Base-by-base conservation (phyloP, 208 protist genomes). In the Lotmaria passim region DNA sequence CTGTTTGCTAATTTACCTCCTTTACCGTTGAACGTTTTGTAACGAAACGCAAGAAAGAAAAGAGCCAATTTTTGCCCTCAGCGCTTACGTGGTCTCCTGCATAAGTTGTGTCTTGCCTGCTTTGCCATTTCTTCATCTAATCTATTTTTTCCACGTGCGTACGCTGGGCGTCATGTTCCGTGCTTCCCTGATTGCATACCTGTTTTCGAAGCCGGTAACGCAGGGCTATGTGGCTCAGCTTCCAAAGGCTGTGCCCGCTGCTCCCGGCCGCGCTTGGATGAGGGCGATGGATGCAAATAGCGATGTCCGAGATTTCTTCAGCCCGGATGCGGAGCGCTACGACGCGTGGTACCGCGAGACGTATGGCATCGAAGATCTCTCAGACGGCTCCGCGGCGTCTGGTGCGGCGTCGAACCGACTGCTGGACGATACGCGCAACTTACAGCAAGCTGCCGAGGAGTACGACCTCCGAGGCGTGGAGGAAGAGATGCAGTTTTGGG, bases 161-260 rank as follows among this genome's bases (percentile, higher is more conserved):
- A n/a, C 11, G 2, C 8, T 23, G 50, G 10, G 23, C 14, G 8
- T n/a, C 6, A 83, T 86, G 79, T 55, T 81, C 2, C 73, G 77
- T 21, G 59, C 68, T 17, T 78, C 75, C 31, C 33, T 48, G 17
- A 21, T 51, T 19, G 44, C 70, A n/a, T 73, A 71, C 11, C 69
- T 94, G 8, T 87, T 92, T 72, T 88, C 84, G 26, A 92, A 93
- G 69, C 86, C 90, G 28, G 81, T 91, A 15, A 82, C 83, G n/a
- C 84, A 92, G 44, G 90, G 90, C 41, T 95, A 95, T 60, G 67
- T 85, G 0, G 52, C 84, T 24, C 82, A 86, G 68, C 78, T 95
- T 19, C 85, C 86, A 11, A 76, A 80, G 17, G 59, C 71, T 2
- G 44, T 66, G 31, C 74, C 69, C 10, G 61, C 73, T 14, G 30